Percentiles rank a stretch among this genome's conserved stretches.
Conservation (phyloP, 2,329 filamentous ascomycete genomes). For the Nectriaceae sp. region DNA sequence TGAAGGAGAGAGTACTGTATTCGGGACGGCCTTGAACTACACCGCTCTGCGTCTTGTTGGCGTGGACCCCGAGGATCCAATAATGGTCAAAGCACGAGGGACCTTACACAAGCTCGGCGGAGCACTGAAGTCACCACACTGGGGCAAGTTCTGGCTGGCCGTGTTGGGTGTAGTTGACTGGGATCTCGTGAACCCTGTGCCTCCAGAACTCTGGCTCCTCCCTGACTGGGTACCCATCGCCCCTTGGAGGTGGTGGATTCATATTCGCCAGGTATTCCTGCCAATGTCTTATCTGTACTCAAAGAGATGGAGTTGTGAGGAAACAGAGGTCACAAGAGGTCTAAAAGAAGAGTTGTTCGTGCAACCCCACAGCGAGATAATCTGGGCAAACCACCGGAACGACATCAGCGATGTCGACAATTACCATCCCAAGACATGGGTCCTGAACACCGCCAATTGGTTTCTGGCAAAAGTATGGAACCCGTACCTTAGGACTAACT, state of each 20-base stretch:
- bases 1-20: conserved; percentile 88
- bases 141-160: conserved; percentile 95
- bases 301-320: conserved; percentile 74
- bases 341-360: conserved; percentile 82
- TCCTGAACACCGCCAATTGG: conserved; percentile 80
- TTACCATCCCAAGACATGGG: conserved; percentile 87
- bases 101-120: conserved; percentile 85
- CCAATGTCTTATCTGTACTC: conserved; percentile 92
- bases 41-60: conserved; percentile 78
- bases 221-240: conserved; percentile 89
- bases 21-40: conserved; percentile 91
- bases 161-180: conserved; percentile 81
- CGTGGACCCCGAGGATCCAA: conserved; percentile 77
- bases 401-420: conserved; percentile 80
- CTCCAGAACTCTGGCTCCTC: conserved; percentile 89
- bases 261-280: conserved; percentile 94
- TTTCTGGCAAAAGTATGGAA: conserved; percentile 77
- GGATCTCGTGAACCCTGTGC: conserved; percentile 93
- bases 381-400: conserved; percentile 79
- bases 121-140: conserved; percentile 82
- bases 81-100: conserved; percentile 82
- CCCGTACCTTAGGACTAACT: conserved; percentile 70
- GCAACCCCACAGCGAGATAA: conserved; percentile 74
- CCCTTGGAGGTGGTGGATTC: conserved; percentile 97
- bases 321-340: conserved; percentile 71